Conservation (phyloP, 352 stramenopile species). For the Phytophthora nicotianae region DNA sequence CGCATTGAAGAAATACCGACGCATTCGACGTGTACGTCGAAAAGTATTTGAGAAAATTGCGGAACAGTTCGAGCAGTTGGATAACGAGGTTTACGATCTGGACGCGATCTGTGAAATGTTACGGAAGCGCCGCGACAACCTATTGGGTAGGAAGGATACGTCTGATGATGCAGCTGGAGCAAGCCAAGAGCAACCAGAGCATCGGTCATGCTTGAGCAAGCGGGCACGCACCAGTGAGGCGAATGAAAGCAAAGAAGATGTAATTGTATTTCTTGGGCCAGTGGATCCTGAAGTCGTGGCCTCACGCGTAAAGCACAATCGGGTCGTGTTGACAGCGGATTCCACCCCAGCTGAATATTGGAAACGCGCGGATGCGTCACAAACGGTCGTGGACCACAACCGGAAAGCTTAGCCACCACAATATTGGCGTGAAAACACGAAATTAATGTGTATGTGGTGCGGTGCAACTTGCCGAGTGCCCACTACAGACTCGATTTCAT, state of each 20-base stretch:
- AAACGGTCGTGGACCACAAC: conserved; percentile 7
- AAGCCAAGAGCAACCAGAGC: conserved; percentile 5
- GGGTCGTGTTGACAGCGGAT: conserved; percentile 6
- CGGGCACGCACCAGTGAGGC: conserved; percentile 1
- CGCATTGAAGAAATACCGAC: conserved; percentile 2
- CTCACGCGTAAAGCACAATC: conserved; percentile 4
- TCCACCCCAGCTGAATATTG: conserved; percentile 5
- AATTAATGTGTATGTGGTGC: too few relatives aligned
- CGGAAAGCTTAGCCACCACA: not conserved
- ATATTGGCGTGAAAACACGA: too few relatives aligned
- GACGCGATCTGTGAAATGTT: not conserved
- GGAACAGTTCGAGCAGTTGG: not conserved
- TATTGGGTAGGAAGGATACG: not conserved
- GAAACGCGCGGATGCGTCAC: not conserved
- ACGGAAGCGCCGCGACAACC: not conserved
- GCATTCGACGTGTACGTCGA: not conserved
- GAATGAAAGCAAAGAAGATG: conserved; percentile 3
- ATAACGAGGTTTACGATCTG: conserved; percentile 4
- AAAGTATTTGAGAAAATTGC: not conserved
- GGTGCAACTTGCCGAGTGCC: too few relatives aligned
- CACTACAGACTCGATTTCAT: too few relatives aligned
- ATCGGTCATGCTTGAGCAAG: not conserved
- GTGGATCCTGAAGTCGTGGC: conserved; percentile 1
- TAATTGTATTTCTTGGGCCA: not conserved
- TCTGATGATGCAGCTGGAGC: not conserved